Percentiles rank a stretch among this genome's conserved stretches.
phyloP scores from a whole-genome alignment of 2,329 filamentous ascomycete species.

The Aspergillus brasiliensis region DNA sequence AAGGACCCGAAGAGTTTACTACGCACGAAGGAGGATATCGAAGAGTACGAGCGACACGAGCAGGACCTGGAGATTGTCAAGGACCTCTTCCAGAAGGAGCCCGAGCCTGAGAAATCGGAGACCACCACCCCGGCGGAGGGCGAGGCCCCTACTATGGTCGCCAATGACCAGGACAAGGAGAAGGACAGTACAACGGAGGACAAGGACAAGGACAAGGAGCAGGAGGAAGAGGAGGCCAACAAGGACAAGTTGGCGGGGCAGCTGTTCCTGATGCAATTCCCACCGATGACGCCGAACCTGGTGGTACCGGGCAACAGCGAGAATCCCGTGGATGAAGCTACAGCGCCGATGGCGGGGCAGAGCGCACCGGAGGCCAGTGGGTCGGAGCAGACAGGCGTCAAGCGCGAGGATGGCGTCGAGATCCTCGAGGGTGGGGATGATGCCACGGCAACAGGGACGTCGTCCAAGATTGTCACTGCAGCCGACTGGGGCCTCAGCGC shows the following conservation, averaged over 20 bases:
- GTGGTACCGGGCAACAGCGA: constrained; percentile 35
- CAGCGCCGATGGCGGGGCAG: neutral
- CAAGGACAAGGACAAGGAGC: constrained; percentile 20
- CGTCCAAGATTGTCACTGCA: constrained; percentile 42
- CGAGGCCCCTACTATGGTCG: constrained; percentile 17
- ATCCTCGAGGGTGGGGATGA: constrained; percentile 27
- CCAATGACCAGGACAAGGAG: constrained; percentile 17
- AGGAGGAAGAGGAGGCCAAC: constrained; percentile 30
- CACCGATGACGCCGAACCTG: constrained; percentile 63
- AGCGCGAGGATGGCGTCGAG: constrained; percentile 36
- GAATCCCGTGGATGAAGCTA: constrained; percentile 13
- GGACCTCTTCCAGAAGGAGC: constrained; percentile 36
- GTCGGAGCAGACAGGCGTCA: constrained; percentile 20
- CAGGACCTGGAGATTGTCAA: constrained; percentile 44
- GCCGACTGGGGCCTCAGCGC: constrained; percentile 49
- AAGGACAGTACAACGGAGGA: constrained; percentile 10
- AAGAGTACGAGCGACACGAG: constrained; percentile 45
- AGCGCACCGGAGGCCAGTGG: neutral
- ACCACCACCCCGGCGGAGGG: constrained; percentile 11
- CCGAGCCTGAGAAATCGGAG: constrained; percentile 13
- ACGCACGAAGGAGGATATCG: constrained; percentile 44
- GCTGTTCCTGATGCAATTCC: constrained; percentile 66
- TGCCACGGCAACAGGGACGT: constrained; percentile 12
- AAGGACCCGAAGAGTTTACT: constrained; percentile 38
- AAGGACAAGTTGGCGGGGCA: constrained; percentile 53